Evolutionary conservation across 164 flowering plant genomes (phyloP).

Genomic region (Brasenia schreberi): DNA sequence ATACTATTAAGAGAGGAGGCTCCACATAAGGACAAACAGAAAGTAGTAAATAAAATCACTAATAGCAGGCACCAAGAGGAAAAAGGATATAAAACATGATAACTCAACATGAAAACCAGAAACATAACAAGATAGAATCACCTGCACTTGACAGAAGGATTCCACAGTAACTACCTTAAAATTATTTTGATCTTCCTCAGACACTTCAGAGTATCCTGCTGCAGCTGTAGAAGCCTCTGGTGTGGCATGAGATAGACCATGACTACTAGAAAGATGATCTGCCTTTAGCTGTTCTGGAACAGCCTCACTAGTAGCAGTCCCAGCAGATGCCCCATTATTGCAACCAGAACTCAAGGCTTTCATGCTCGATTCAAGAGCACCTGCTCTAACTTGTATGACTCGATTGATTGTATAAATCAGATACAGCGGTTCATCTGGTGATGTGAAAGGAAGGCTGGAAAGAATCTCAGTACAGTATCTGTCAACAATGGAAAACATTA

Average conservation of each 20-base stretch:
- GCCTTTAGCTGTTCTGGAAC: conserved; percentile 11
- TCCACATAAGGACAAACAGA: too few relatives aligned
- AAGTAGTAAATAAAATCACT: too few relatives aligned
- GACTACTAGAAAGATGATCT: conserved; percentile 4
- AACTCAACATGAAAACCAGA: too few relatives aligned
- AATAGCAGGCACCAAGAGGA: too few relatives aligned
- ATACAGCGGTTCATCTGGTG: conserved; percentile 95
- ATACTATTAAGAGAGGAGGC: too few relatives aligned
- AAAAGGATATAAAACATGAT: too few relatives aligned
- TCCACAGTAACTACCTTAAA: conserved; percentile 41
- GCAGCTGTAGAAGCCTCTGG: conserved; percentile 9
- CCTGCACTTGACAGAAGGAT: not conserved
- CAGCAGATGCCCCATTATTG: conserved; percentile 20
- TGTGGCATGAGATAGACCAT: not conserved
- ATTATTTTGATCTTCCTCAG: conserved; percentile 39
- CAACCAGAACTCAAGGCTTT: conserved; percentile 40
- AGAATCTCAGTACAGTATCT: conserved; percentile 94
- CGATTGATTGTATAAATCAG: conserved; percentile 77
- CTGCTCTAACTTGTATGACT: conserved; percentile 86
- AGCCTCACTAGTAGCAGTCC: conserved; percentile 31
- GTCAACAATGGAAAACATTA: conserved; percentile 9
- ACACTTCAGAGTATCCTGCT: conserved; percentile 16
- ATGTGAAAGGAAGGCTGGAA: conserved; percentile 68
- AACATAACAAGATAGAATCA: too few relatives aligned
- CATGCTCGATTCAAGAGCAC: conserved; percentile 70